Conservation (phyloP, 257 asterid genomes). For the Solanum pinnatisectum region DNA sequence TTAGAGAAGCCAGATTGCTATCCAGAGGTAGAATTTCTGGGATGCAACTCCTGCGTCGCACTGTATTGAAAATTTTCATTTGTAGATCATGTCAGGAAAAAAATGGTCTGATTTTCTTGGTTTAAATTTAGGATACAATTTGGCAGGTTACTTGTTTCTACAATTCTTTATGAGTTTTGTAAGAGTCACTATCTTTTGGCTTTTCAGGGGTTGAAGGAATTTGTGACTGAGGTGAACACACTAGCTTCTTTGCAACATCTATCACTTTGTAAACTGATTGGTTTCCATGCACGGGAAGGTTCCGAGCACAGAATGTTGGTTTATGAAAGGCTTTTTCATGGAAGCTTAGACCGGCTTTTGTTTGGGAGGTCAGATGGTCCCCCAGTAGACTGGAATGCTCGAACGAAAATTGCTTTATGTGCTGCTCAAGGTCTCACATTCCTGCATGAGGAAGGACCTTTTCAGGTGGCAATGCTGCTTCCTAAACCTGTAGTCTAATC, state of each 20-base stretch:
- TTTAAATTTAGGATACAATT: neutral
- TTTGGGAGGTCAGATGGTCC: slow-evolving; percentile 92
- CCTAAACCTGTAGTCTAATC: neutral
- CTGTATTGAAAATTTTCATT: neutral
- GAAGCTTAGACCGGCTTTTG: slow-evolving; percentile 79
- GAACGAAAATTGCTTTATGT: slow-evolving; percentile 81
- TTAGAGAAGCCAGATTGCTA: neutral
- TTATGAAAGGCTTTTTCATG: slow-evolving; percentile 77
- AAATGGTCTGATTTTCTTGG: neutral
- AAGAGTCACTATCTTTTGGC: neutral
- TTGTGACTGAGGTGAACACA: slow-evolving; percentile 60
- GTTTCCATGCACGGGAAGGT: slow-evolving; percentile 84
- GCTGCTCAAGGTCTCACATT: slow-evolving; percentile 96
- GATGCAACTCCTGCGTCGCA: neutral
- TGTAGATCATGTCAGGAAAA: neutral
- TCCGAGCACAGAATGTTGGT: slow-evolving; percentile 79
- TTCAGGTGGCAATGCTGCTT: slow-evolving; percentile 51
- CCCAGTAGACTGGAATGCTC: slow-evolving; percentile 88
- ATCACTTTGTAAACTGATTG: slow-evolving; percentile 67
- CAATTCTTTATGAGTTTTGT: neutral
- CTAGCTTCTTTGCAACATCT: slow-evolving; percentile 83
- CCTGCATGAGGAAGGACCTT: slow-evolving; percentile 96
- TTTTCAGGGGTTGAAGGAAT: slow-evolving; percentile 77
- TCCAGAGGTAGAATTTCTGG: neutral
- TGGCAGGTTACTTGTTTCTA: neutral